Conservation (phyloP, 345 rosid species). For the Sisymbrium irio region DNA sequence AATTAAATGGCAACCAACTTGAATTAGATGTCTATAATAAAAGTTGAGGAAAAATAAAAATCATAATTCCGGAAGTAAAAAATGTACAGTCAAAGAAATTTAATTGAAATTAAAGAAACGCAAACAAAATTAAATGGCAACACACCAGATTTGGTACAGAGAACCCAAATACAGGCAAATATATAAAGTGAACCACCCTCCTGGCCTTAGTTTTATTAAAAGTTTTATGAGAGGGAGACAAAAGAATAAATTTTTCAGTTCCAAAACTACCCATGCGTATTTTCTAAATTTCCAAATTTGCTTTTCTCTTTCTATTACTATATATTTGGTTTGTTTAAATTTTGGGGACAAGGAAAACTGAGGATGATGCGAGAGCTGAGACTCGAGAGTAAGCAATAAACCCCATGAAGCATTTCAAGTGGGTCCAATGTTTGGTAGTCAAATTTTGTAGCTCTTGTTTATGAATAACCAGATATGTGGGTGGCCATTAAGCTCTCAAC, state of each 20-base stretch:
- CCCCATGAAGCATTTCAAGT: slow-evolving; percentile 21
- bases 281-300: background rate
- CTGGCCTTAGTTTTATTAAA: slow-evolving; percentile 29
- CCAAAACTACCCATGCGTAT: slow-evolving; percentile 30
- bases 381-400: background rate
- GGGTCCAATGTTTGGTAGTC: slow-evolving; percentile 33
- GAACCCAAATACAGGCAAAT: slow-evolving; percentile 33
- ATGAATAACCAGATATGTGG: slow-evolving; percentile 14
- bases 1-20: slow-evolving; percentile 65
- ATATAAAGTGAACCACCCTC: slow-evolving; percentile 35
- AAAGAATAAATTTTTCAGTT: slow-evolving; percentile 23
- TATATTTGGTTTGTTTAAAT: slow-evolving; percentile 22
- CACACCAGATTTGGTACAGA: slow-evolving; percentile 40
- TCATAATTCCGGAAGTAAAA: slow-evolving; percentile 46
- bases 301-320: background rate
- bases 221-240: slow-evolving; percentile 35
- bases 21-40: slow-evolving; percentile 31
- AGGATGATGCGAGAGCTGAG: background rate
- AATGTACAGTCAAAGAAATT: slow-evolving; percentile 43
- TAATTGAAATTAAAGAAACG: slow-evolving; percentile 48
- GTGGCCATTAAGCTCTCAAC: slow-evolving; percentile 4
- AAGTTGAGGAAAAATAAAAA: slow-evolving; percentile 26
- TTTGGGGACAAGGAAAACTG: slow-evolving; percentile 19
- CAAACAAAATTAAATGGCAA: slow-evolving; percentile 43
- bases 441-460: slow-evolving; percentile 5